These are phyloP conservation scores for Keithomyces neogunnii DNA, from an alignment of 2,329 filamentous ascomycete genomes.

Conservation along the genomic window DNA sequence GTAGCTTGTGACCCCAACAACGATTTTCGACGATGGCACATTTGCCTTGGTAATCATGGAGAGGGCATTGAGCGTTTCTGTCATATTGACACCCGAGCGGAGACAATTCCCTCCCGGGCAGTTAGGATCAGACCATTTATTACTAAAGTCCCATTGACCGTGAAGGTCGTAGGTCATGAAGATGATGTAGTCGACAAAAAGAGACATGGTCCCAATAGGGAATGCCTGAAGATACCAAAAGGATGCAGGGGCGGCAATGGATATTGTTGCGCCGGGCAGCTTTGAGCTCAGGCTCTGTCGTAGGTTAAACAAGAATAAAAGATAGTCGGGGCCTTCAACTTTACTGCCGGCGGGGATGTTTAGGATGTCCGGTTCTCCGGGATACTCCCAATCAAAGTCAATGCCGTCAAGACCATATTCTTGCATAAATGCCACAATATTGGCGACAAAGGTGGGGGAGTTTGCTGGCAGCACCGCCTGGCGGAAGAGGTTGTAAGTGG, in stretches of 20 bases:
- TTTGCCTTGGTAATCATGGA: conserved; percentile 27
- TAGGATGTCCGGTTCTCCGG: conserved; percentile 19
- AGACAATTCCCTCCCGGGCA: conserved; percentile 25
- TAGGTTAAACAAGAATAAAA: conserved; percentile 23
- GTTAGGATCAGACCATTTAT: conserved; percentile 14
- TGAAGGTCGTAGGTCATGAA: conserved; percentile 26
- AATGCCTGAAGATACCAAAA: conserved; percentile 31
- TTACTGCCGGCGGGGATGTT: conserved; percentile 15
- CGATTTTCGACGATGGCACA: conserved; percentile 18
- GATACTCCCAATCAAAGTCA: conserved; percentile 41
- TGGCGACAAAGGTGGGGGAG: conserved; percentile 24
- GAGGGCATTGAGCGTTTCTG: conserved; percentile 23
- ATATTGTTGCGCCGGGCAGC: conserved; percentile 22
- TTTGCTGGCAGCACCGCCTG: conserved; percentile 25
- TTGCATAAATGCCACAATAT: conserved; percentile 29
- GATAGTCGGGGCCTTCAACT: conserved; percentile 21
- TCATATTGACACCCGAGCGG: conserved; percentile 25
- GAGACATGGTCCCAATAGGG: conserved; percentile 22
- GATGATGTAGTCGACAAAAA: conserved; percentile 21
- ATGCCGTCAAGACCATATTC: conserved; percentile 32
- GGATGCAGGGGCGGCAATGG: conserved; percentile 28
- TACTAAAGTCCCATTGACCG: conserved; percentile 22
- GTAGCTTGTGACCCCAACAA: conserved; percentile 23
- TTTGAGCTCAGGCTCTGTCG: conserved; percentile 7
- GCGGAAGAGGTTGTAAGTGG: conserved; percentile 18